Evolutionary conservation across 306 rosid genomes (phyloP).

Genomic region (Senna tora): DNA sequence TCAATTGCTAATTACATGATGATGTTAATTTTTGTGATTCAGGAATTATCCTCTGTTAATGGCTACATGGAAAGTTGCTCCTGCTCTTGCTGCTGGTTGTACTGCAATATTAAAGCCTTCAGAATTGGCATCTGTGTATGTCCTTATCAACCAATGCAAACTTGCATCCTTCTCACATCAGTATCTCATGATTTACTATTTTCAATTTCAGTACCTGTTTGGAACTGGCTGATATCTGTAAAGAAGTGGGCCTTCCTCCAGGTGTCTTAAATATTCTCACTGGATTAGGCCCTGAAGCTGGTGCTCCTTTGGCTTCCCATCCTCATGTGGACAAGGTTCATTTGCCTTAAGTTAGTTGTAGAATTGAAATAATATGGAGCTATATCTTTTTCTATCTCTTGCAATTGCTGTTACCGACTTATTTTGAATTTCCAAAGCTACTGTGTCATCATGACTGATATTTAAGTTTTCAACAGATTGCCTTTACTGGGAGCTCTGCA

Average conservation of each 20-base stretch:
- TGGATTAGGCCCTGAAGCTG: conserved; percentile 93
- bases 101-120: conserved; percentile 98
- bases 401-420: not conserved
- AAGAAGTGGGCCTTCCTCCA: conserved; percentile 23
- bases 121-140: conserved; percentile 91
- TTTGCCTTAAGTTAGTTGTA: conserved; percentile 3
- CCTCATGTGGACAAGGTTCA: conserved; percentile 91
- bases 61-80: conserved; percentile 99
- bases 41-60: conserved; percentile 82
- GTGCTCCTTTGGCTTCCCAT: conserved; percentile 92
- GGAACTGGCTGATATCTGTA: conserved; percentile 19
- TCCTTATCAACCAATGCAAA: conserved; percentile 32
- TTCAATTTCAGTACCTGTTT: conserved; percentile 47
- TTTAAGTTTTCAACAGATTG: conserved; percentile 63
- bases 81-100: conserved; percentile 98
- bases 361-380: conserved; percentile 26
- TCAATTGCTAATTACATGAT: not conserved
- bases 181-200: conserved; percentile 21
- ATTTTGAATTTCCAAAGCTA: conserved; percentile 25
- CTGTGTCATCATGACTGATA: conserved; percentile 19
- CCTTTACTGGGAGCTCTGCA: conserved; percentile 90
- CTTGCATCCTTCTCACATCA: conserved; percentile 31
- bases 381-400: conserved; percentile 10
- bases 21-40: not conserved
- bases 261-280: conserved; percentile 70